Percentiles rank a stretch among this genome's conserved stretches.
phyloP scores from a whole-genome alignment of 805 yeast genomes.

The Lachancea fermentati region DNA sequence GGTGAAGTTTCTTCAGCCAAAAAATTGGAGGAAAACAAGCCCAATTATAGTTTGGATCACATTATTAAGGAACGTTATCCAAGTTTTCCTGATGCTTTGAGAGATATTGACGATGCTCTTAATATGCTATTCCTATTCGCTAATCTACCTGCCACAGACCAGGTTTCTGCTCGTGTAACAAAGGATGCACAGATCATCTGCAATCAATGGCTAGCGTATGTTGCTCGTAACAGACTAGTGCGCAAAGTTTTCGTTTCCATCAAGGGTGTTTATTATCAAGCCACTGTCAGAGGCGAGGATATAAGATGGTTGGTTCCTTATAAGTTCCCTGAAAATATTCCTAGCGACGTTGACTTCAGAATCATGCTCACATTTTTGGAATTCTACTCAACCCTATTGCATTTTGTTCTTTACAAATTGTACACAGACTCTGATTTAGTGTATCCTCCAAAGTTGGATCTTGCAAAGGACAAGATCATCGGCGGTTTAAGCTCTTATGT shows the following conservation, averaged over 20 bases:
- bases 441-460: conserved; percentile 85
- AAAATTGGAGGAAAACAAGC: conserved; percentile 66
- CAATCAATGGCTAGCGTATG: conserved; percentile 92
- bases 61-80: conserved; percentile 95
- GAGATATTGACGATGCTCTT: conserved; percentile 93
- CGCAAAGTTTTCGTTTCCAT: conserved; percentile 92
- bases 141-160: conserved; percentile 89
- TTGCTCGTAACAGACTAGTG: conserved; percentile 75
- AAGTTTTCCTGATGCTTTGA: conserved; percentile 80
- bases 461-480: conserved; percentile 67
- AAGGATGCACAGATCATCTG: conserved; percentile 80
- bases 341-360: conserved; percentile 89
- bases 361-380: conserved; percentile 96
- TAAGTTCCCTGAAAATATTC: conserved; percentile 94
- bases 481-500: conserved; percentile 87
- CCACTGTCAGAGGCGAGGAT: conserved; percentile 83
- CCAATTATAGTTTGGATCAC: conserved; percentile 75
- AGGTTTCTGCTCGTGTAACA: conserved; percentile 73
- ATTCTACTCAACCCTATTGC: conserved; percentile 87
- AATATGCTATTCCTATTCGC: conserved; percentile 93
- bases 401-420: conserved; percentile 78
- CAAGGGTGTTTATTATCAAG: conserved; percentile 95
- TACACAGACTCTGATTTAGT: conserved; percentile 80
- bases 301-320: conserved; percentile 95
- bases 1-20: conserved; percentile 90